Conservation (phyloP, 345 rosid genomes). For the Lumnitzera racemosa region DNA sequence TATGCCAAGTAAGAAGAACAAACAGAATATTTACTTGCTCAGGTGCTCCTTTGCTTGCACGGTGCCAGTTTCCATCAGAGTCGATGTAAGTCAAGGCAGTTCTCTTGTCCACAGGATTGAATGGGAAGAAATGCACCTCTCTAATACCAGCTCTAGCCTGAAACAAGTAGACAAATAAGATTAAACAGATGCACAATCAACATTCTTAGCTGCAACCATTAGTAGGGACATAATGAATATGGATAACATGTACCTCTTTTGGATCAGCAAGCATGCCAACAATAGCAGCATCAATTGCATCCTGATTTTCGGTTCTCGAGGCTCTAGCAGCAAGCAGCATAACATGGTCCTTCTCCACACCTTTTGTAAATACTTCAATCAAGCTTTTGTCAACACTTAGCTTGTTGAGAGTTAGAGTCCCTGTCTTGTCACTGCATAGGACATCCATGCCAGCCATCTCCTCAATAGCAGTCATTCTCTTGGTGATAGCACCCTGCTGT, state of each 20-base stretch:
- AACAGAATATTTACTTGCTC: constrained; percentile 46
- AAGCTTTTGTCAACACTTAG: constrained; percentile 66
- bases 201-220: background rate
- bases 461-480: constrained; percentile 89
- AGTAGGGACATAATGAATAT: background rate
- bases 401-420: constrained; percentile 79
- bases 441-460: constrained; percentile 97
- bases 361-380: constrained; percentile 64
- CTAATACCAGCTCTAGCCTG: constrained; percentile 74
- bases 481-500: constrained; percentile 83
- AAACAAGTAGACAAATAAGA: background rate
- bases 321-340: constrained; percentile 75
- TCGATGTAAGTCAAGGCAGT: constrained; percentile 77
- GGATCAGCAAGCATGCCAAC: constrained; percentile 88
- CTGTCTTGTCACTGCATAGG: constrained; percentile 83
- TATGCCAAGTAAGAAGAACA: background rate
- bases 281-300: constrained; percentile 85
- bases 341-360: constrained; percentile 57
- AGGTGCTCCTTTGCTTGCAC: constrained; percentile 93
- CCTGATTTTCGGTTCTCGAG: constrained; percentile 83
- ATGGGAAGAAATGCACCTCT: constrained; percentile 77
- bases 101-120: constrained; percentile 79
- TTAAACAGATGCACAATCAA: background rate
- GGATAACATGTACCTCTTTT: constrained; percentile 38
- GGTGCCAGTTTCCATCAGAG: constrained; percentile 60